Evolutionary conservation across 2,329 filamentous ascomycete genomes (phyloP).

Genomic region (Aspergillus arachidicola): DNA sequence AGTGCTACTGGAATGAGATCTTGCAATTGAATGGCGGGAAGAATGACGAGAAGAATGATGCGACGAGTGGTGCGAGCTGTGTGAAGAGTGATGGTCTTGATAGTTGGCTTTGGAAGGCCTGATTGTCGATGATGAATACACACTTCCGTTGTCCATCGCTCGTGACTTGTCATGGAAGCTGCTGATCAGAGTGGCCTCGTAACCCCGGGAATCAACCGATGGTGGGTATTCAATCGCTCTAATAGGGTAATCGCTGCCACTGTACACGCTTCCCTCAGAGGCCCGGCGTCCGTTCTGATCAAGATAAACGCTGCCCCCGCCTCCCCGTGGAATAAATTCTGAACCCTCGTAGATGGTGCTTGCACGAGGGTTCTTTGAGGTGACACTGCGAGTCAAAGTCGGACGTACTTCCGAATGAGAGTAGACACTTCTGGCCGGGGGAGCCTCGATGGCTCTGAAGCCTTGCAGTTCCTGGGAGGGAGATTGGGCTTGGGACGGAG

Average conservation of each 20-base stretch:
- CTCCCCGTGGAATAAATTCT: constrained; percentile 29
- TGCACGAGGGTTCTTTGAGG: constrained; percentile 44
- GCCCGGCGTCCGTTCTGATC: constrained; percentile 37
- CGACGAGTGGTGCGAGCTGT: constrained; percentile 22
- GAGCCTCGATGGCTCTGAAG: constrained; percentile 37
- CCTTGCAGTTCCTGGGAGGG: constrained; percentile 27
- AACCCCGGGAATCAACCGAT: constrained; percentile 29
- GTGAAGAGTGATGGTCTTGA: constrained; percentile 25
- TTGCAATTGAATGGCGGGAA: constrained; percentile 24
- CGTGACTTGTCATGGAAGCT: constrained; percentile 41
- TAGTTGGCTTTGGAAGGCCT: constrained; percentile 35
- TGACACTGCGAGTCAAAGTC: constrained; percentile 34
- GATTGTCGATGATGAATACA: constrained; percentile 41
- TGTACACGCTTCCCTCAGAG: constrained; percentile 42
- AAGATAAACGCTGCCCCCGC: constrained; percentile 24
- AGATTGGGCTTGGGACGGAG: constrained; percentile 26
- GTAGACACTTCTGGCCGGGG: constrained; percentile 31
- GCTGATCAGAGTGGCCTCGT: constrained; percentile 46
- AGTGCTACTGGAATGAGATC: constrained; percentile 26
- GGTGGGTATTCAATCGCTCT: constrained; percentile 45
- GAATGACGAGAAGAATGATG: constrained; percentile 21
- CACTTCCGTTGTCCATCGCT: constrained; percentile 31
- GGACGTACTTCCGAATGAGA: constrained; percentile 33
- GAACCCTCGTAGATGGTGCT: constrained; percentile 46
- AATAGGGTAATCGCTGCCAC: constrained; percentile 36